Evolutionary conservation across 2,329 filamentous ascomycete species (phyloP).

Genomic region (Rhinocladiella similis): DNA sequence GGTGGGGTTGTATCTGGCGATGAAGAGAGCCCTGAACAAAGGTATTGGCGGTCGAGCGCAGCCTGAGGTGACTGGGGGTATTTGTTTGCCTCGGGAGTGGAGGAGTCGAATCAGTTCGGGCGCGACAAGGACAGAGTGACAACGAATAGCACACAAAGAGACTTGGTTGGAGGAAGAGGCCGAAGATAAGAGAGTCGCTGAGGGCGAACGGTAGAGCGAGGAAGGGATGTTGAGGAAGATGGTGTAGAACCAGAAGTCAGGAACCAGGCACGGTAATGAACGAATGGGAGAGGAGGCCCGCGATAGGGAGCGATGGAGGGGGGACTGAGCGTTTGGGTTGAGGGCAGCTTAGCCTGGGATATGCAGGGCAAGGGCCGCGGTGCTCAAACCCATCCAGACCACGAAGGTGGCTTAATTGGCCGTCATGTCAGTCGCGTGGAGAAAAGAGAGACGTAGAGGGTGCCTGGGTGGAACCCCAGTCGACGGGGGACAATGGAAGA

Average conservation of each 20-base stretch:
- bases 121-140: conserved; percentile 3
- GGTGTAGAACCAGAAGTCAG: conserved; percentile 8
- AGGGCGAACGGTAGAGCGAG: conserved; percentile 15
- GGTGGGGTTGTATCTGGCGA: conserved; percentile 9
- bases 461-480: not conserved
- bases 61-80: not conserved
- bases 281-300: conserved; percentile 16
- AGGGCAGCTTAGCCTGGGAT: conserved; percentile 1
- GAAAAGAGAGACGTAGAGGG: not conserved
- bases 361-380: not conserved
- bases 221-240: conserved; percentile 5
- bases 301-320: conserved; percentile 13
- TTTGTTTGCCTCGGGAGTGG: conserved; percentile 4
- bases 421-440: not conserved
- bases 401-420: not conserved
- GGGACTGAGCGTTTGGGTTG: conserved; percentile 3
- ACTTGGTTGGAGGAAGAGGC: conserved; percentile 15
- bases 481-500: not conserved
- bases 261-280: conserved; percentile 21
- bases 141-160: conserved; percentile 3
- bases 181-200: conserved; percentile 15
- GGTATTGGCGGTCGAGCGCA: conserved; percentile 11
- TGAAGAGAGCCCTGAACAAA: not conserved
- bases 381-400: not conserved
- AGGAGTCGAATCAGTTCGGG: conserved; percentile 2